Evolutionary conservation across 2,329 filamentous ascomycete genomes (phyloP).

Genomic region (Phialemonium atrogriseum): DNA sequence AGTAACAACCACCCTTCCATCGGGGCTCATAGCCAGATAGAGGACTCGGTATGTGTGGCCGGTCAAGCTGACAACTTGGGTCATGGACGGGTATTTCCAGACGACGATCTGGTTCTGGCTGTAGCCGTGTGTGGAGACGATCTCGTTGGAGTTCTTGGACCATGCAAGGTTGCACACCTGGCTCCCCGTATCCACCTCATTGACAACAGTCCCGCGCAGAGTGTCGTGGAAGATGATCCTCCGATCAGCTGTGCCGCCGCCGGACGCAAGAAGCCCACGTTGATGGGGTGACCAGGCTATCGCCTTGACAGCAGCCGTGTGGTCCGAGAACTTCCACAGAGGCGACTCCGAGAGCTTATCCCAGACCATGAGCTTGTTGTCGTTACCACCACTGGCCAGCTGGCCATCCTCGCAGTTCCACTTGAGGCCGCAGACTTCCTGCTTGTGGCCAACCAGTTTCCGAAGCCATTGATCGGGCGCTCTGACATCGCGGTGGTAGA

Average conservation of each 20-base stretch:
- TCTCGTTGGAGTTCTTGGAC: constrained; percentile 96
- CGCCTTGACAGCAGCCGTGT: constrained; percentile 93
- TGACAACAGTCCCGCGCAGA: constrained; percentile 67
- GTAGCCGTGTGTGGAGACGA: constrained; percentile 95
- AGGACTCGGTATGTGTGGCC: constrained; percentile 95
- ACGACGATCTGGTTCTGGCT: constrained; percentile 98
- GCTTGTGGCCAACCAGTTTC: constrained; percentile 88
- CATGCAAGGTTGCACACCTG: constrained; percentile 98
- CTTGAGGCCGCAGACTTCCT: constrained; percentile 92
- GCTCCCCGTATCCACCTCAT: constrained; percentile 90
- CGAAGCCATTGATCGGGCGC: constrained; percentile 84
- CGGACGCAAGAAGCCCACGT: constrained; percentile 85
- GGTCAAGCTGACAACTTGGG: constrained; percentile 88
- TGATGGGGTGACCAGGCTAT: constrained; percentile 98
- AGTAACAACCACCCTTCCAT: constrained; percentile 88
- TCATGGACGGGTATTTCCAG: constrained; percentile 99
- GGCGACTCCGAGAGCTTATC: constrained; percentile 91
- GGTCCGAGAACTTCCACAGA: constrained; percentile 87
- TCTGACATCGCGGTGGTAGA: constrained; percentile 92
- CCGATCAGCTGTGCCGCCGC: constrained; percentile 89
- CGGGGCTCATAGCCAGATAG: constrained; percentile 95
- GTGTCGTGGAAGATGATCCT: constrained; percentile 99
- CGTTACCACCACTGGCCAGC: constrained; percentile 90
- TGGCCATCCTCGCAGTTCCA: constrained; percentile 98
- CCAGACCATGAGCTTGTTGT: constrained; percentile 99